A percentile compares a stretch with the other conserved stretches of the same genome.
Evolutionary conservation across 805 yeast species (phyloP).

Genomic region (Pichia kluyveri): DNA sequence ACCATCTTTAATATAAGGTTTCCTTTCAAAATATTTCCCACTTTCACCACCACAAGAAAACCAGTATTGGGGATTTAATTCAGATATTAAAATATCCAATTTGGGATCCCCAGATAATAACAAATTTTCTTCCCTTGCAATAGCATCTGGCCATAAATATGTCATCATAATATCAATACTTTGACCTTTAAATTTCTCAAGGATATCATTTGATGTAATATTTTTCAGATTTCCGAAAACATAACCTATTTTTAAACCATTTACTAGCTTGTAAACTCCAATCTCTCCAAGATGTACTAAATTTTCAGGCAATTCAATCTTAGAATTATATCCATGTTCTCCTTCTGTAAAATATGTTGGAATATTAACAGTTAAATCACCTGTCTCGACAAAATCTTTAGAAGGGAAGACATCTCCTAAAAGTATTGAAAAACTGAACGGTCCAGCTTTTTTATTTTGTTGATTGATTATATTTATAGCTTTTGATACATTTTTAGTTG

Average conservation of each 20-base stretch:
- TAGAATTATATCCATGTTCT: neutral
- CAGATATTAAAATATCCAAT: constrained; percentile 38
- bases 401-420: constrained; percentile 37
- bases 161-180: constrained; percentile 49
- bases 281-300: constrained; percentile 26
- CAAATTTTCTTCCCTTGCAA: constrained; percentile 37
- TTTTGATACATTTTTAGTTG: constrained; percentile 32
- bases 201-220: constrained; percentile 13
- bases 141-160: constrained; percentile 49
- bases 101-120: constrained; percentile 34
- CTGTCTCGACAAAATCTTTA: constrained; percentile 5
- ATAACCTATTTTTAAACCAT: constrained; percentile 42
- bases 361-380: neutral
- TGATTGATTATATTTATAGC: constrained; percentile 36
- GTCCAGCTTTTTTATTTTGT: constrained; percentile 52
- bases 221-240: constrained; percentile 28
- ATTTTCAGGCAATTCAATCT: constrained; percentile 13
- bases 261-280: constrained; percentile 32
- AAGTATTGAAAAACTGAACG: constrained; percentile 47
- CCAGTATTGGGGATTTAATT: constrained; percentile 55
- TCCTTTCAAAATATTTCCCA: constrained; percentile 44
- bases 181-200: constrained; percentile 13
- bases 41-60: constrained; percentile 45
- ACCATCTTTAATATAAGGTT: constrained; percentile 36
- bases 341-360: constrained; percentile 21